Evolutionary conservation across 2,329 filamentous ascomycete species (phyloP).

Genomic region (Aspergillus bombycis): DNA sequence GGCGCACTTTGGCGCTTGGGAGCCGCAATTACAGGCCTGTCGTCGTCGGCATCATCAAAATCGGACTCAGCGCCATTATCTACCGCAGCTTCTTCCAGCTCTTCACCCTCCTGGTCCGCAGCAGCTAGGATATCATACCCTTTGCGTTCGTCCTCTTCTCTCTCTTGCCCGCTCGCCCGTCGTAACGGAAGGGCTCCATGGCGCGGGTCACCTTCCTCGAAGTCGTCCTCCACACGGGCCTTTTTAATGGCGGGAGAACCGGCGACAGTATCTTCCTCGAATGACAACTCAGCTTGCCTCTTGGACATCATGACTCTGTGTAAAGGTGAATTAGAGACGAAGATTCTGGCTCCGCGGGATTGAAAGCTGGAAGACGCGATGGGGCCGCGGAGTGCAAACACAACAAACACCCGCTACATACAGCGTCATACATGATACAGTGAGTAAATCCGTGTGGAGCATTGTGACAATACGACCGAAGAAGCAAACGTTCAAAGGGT

Average conservation of each 20-base stretch:
- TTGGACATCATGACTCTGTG: slow-evolving; percentile 47
- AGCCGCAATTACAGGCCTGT: slow-evolving; percentile 39
- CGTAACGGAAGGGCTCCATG: slow-evolving; percentile 31
- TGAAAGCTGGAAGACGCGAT: slow-evolving; percentile 24
- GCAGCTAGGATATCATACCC: slow-evolving; percentile 54
- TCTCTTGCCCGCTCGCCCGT: slow-evolving; percentile 33
- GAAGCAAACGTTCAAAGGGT: slow-evolving; percentile 5
- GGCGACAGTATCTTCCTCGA: slow-evolving; percentile 38
- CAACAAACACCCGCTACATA: slow-evolving; percentile 25
- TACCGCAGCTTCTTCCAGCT: slow-evolving; percentile 37
- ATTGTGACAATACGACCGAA: not conserved
- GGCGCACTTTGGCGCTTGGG: slow-evolving; percentile 72
- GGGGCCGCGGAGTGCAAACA: slow-evolving; percentile 29
- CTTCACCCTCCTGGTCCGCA: slow-evolving; percentile 70
- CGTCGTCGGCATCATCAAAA: slow-evolving; percentile 45
- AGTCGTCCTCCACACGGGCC: slow-evolving; percentile 43
- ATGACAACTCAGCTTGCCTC: slow-evolving; percentile 48
- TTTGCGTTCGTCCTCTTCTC: slow-evolving; percentile 41
- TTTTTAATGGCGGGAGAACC: slow-evolving; percentile 51
- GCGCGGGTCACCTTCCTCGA: slow-evolving; percentile 28
- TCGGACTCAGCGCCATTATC: slow-evolving; percentile 31
- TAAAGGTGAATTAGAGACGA: slow-evolving; percentile 11
- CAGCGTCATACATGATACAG: slow-evolving; percentile 13
- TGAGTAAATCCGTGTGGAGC: not conserved
- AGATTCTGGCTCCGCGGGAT: slow-evolving; percentile 22